Conservation (phyloP, 331 rosid genomes). For the Phaseolus coccineus region DNA sequence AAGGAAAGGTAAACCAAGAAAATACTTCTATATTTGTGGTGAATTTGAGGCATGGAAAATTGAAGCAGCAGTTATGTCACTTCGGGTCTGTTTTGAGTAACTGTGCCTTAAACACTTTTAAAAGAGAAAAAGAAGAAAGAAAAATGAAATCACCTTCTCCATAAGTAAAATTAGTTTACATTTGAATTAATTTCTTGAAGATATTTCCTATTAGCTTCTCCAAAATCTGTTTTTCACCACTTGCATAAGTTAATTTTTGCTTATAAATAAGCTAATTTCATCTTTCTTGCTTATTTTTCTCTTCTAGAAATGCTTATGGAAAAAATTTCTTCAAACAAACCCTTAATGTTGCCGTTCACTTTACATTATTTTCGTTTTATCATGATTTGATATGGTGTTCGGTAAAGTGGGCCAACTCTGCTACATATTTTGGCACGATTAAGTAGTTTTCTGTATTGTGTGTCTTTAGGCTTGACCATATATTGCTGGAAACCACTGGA, state of each 20-base stretch:
- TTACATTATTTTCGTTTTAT: conserved; percentile 24
- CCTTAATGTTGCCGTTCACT: neutral
- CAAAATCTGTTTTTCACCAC: no score
- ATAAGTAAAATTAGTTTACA: no score
- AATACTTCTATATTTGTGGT: neutral
- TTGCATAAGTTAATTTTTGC: no score
- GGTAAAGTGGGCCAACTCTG: neutral
- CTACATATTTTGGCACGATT: conserved; percentile 18
- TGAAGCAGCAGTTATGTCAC: neutral
- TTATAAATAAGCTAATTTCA: no score
- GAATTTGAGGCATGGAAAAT: conserved; percentile 1
- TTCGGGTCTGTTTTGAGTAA: neutral
- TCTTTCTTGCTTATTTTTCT: no score
- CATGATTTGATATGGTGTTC: neutral
- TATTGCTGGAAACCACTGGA: conserved; percentile 95
- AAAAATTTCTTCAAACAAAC: no score
- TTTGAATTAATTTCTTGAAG: no score
- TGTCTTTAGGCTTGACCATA: conserved; percentile 81
- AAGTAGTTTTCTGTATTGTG: conserved; percentile 4
- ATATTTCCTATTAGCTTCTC: no score
- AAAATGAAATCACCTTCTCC: no score
- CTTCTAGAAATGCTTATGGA: no score
- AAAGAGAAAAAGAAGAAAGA: no score
- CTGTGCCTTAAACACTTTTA: no score
- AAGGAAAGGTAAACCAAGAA: conserved; percentile 71